Evolutionary conservation across 2,329 filamentous ascomycete species (phyloP).

Genomic region (Thielaviopsis cerberus): DNA sequence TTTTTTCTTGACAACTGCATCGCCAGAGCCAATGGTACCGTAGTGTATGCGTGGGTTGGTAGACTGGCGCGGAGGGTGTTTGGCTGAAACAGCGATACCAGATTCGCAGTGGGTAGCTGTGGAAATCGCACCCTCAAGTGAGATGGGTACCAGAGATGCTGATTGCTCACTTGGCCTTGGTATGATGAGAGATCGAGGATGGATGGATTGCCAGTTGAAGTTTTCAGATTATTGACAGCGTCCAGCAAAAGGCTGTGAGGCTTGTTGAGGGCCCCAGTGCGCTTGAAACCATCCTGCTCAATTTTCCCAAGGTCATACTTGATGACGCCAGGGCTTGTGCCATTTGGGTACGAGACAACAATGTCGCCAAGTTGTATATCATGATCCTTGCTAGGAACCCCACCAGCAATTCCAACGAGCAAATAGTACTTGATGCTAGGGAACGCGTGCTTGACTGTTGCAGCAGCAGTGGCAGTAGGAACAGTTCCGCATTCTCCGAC

Average conservation of each 20-base stretch:
- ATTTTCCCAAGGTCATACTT: not conserved
- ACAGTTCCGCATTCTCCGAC: not conserved
- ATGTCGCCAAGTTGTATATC: not conserved
- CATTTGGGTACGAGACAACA: not conserved
- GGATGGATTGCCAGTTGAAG: not conserved
- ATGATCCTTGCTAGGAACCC: not conserved
- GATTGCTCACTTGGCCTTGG: not conserved
- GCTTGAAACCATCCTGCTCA: not conserved
- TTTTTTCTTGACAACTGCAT: not conserved
- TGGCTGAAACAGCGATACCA: not conserved
- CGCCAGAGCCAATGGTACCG: not conserved
- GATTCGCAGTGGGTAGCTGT: not conserved
- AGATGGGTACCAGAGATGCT: not conserved
- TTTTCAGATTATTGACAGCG: not conserved
- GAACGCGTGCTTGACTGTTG: not conserved
- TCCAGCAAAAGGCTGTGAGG: not conserved
- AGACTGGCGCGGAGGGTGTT: not conserved
- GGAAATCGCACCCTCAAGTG: not conserved
- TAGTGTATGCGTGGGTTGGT: not conserved
- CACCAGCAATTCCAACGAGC: not conserved
- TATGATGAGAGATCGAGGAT: not conserved
- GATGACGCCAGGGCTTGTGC: not conserved
- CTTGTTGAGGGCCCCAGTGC: not conserved
- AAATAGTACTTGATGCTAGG: not conserved
- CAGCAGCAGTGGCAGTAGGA: not conserved